Evolutionary conservation across 371 early-diverging fungal genomes (phyloP), one percentile per base, ranked within the genome.

Genomic region (Homolaphlyctis polyrhiza): DNA sequence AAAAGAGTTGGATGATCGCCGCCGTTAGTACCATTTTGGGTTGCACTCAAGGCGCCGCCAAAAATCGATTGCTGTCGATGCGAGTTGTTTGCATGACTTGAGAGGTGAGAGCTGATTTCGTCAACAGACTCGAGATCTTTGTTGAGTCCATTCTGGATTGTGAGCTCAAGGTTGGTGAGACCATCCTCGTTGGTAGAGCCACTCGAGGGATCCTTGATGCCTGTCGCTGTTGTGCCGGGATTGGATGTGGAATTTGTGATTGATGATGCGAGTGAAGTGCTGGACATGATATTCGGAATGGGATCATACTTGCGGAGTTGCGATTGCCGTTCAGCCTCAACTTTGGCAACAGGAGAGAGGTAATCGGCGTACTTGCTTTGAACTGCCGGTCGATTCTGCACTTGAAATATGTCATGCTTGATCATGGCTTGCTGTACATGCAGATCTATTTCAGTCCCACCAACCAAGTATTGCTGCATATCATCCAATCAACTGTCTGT

Each of bases 281-380:
- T 60, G 18, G 69, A 60, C 11, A 39, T 16, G 16, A 52, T 6
- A 27, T 30, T 21, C 11, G 66, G 66, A 18, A 50, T 33, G 60
- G 50, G 25, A 49, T 8, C 36, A 13, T 60, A 6, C 16, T 60
- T 60, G 39, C 60, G 25, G 8, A 6, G 35, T 27, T 60, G 23
- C 30, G 35, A 60, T 61, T 49, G 48, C 8, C 33, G 61, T 6
- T 54, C 61, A 32, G 36, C 61, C 49, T 61, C 61, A 28, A 32
- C 61, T 52, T 29, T 51, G 33, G 33, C 36, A 6, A 64, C 63
- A 21, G 74, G 71, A 6, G 69, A 63, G 8, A 74, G 57, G 43
- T 74, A 71, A 45, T 64, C 62, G 8, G 35, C 48, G 55, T 57
- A 66, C 39, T 57, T 39, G 43, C 54, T 58, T 11, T 28, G 45